These are phyloP conservation scores for Punica granatum DNA, from an alignment of 345 rosid genomes.

Conservation along the genomic window DNA sequence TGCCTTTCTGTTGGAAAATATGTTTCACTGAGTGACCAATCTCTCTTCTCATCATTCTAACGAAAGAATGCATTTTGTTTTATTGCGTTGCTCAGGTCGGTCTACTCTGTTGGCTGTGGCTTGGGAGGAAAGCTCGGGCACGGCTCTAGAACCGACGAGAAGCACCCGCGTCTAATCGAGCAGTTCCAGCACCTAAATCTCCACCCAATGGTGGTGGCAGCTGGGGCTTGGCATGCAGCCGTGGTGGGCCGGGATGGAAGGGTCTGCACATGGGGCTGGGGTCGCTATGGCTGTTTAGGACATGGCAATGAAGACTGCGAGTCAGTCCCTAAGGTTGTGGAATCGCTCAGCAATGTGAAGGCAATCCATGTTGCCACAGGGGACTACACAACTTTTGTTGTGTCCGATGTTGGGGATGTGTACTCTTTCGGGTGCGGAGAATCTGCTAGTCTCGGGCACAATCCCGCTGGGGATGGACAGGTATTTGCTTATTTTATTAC, in stretches of 20 bases:
- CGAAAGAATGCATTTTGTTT: background rate
- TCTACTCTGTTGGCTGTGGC: constrained; percentile 97
- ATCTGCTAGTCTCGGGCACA: constrained; percentile 89
- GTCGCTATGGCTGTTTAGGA: constrained; percentile 89
- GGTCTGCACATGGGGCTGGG: constrained; percentile 99
- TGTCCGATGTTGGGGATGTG: constrained; percentile 82
- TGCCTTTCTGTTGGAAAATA: no score
- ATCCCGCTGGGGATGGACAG: constrained; percentile 50
- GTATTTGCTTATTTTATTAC: constrained; percentile 24
- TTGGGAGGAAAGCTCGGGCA: constrained; percentile 99
- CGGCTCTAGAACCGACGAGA: constrained; percentile 67
- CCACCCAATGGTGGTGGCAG: constrained; percentile 83
- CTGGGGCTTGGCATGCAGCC: constrained; percentile 99
- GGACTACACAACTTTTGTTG: constrained; percentile 86
- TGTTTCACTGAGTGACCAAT: no score
- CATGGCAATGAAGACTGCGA: constrained; percentile 88
- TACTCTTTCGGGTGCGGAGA: constrained; percentile 95
- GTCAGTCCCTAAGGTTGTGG: constrained; percentile 71
- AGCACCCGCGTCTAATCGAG: constrained; percentile 79
- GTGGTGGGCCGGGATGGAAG: constrained; percentile 86
- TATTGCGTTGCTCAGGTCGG: constrained; percentile 44
- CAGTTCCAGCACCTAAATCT: constrained; percentile 63
- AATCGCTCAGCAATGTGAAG: constrained; percentile 59
- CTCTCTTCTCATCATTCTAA: no score
- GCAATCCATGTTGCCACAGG: constrained; percentile 87